Conservation (phyloP, 257 asterid genomes). For the Solanum paucissectum region DNA sequence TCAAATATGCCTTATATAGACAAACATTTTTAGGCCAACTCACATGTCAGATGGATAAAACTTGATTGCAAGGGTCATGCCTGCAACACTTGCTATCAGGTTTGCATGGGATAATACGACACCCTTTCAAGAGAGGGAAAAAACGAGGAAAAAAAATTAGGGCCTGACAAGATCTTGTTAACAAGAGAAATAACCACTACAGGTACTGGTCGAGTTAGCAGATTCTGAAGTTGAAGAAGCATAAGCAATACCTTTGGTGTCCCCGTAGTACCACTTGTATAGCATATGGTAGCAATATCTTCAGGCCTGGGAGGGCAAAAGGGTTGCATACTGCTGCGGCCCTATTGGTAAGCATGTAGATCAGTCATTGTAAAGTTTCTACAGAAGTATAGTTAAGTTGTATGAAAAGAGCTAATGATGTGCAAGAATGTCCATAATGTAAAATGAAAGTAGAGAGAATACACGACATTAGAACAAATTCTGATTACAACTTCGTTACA, state of each 20-base stretch:
- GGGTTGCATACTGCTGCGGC: constrained; percentile 50
- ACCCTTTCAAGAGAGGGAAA: constrained; percentile 43
- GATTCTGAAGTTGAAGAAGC: background rate
- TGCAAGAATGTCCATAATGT: background rate
- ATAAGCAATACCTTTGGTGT: constrained; percentile 72
- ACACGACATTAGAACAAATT: background rate
- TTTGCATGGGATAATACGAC: constrained; percentile 76
- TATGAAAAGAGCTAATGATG: background rate
- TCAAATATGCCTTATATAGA: background rate
- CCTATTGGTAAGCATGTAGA: constrained; percentile 27
- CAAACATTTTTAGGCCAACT: constrained; percentile 25
- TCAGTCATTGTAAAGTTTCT: background rate
- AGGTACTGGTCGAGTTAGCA: background rate
- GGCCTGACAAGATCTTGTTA: background rate
- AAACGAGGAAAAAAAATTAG: background rate
- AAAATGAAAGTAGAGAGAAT: background rate
- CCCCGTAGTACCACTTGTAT: constrained; percentile 97
- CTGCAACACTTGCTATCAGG: constrained; percentile 75
- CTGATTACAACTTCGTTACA: background rate
- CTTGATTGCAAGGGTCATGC: constrained; percentile 34
- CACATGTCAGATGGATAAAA: constrained; percentile 76
- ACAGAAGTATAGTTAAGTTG: background rate
- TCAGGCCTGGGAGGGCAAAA: constrained; percentile 79
- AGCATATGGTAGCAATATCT: constrained; percentile 89
- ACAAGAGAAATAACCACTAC: background rate